These are phyloP conservation scores for Agaricus subrufescens DNA, from an alignment of 768 basidiomycete species.

Conservation along the genomic window DNA sequence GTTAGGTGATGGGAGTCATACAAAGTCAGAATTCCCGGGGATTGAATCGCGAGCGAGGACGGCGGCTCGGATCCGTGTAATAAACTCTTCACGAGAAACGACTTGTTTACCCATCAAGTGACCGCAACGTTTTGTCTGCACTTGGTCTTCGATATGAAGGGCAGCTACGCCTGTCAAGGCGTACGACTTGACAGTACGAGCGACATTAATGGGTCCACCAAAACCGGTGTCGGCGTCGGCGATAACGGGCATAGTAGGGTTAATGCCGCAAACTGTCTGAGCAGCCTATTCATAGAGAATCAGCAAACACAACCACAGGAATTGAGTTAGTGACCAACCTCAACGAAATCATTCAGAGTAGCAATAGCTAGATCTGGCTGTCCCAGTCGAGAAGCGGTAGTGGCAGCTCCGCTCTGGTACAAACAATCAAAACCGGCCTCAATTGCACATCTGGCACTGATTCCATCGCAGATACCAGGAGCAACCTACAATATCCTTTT, in stretches of 20 bases:
- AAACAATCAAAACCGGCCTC: constrained; percentile 74
- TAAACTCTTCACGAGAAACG: constrained; percentile 70
- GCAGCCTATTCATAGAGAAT: constrained; percentile 35
- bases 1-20: constrained; percentile 15
- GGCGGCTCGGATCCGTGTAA: constrained; percentile 71
- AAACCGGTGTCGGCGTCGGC: constrained; percentile 78
- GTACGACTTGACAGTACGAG: constrained; percentile 68
- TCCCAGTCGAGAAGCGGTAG: constrained; percentile 72
- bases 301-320: background rate
- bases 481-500: constrained; percentile 39
- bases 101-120: constrained; percentile 79
- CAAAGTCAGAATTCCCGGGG: constrained; percentile 71
- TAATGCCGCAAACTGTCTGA: constrained; percentile 63
- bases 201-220: constrained; percentile 72
- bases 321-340: constrained; percentile 27
- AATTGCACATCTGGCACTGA: constrained; percentile 67
- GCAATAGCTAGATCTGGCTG: constrained; percentile 75
- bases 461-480: constrained; percentile 69
- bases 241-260: constrained; percentile 64
- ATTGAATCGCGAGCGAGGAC: constrained; percentile 72
- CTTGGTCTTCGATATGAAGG: constrained; percentile 77
- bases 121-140: constrained; percentile 76
- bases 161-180: constrained; percentile 64
- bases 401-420: constrained; percentile 78
- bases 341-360: constrained; percentile 71